Evolutionary conservation across 78 protist species (phyloP).

Genomic region (Chrysochromulina parva): DNA sequence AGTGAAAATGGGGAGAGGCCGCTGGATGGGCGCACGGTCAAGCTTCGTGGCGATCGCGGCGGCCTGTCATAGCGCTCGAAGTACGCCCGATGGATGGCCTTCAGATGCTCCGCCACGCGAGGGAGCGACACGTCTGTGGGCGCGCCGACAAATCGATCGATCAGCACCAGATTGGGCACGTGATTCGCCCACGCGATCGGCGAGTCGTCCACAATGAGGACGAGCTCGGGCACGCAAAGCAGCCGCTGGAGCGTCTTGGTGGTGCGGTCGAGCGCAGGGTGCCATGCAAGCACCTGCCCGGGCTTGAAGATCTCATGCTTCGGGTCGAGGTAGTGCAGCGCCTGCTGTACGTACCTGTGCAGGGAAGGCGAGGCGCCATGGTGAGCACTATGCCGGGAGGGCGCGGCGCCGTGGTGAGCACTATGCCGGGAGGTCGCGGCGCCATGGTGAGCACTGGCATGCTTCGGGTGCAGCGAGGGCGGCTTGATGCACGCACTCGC

Average conservation of each 20-base stretch:
- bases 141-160: conserved; percentile 6
- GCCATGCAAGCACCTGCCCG: not conserved
- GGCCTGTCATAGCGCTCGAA: too few species aligned
- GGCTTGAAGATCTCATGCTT: not conserved
- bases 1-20: too few species aligned
- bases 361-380: too few species aligned
- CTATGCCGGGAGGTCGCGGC: too few species aligned
- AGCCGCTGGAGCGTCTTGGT: not conserved
- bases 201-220: not conserved
- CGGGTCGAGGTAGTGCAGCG: not conserved
- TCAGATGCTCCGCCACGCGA: not conserved
- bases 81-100: too few species aligned
- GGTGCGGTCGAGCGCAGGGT: conserved; percentile 17
- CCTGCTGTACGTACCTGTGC: not conserved
- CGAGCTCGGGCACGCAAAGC: not conserved
- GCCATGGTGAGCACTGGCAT: too few species aligned
- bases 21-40: too few species aligned
- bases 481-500: not conserved
- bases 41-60: too few species aligned
- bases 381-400: too few species aligned
- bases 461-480: too few species aligned
- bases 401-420: too few species aligned
- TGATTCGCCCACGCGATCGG: not conserved
- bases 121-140: not conserved
- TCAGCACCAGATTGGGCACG: not conserved